phyloP scores from a whole-genome alignment of 495 filamentous ascomycete species.

The Penicillium parvum region DNA sequence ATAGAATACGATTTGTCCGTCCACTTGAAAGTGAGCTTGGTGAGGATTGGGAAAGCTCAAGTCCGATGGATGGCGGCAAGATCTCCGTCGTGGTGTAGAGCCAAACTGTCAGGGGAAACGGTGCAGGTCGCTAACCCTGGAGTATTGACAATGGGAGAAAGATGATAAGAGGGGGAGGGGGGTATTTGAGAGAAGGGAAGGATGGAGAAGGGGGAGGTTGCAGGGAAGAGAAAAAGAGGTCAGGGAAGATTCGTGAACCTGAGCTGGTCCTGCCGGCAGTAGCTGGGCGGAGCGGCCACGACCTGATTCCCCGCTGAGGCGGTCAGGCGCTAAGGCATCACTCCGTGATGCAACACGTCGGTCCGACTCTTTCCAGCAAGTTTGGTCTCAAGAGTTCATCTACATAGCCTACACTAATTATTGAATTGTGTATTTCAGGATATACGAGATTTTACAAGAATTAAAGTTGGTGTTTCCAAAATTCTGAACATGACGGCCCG shows the following conservation, averaged over 20 bases:
- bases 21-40: slow-evolving; percentile 10
- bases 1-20: slow-evolving; percentile 5
- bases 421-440: too few relatives aligned
- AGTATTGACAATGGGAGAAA: slow-evolving; percentile 19
- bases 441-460: too few relatives aligned
- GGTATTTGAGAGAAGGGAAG: slow-evolving; percentile 13
- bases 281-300: slow-evolving; percentile 25
- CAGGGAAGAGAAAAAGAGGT: slow-evolving; percentile 16
- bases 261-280: slow-evolving; percentile 22
- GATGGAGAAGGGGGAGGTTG: slow-evolving; percentile 14
- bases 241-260: slow-evolving; percentile 33
- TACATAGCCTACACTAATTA: too few relatives aligned
- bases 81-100: slow-evolving; percentile 16
- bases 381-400: too few relatives aligned
- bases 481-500: too few relatives aligned
- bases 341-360: not conserved
- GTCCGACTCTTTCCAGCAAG: too few relatives aligned
- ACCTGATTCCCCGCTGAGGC: slow-evolving; percentile 27
- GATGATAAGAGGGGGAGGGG: too few relatives aligned
- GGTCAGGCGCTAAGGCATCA: slow-evolving; percentile 22
- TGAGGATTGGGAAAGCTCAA: slow-evolving; percentile 11
- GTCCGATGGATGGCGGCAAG: slow-evolving; percentile 18
- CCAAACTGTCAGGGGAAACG: slow-evolving; percentile 39
- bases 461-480: too few relatives aligned
- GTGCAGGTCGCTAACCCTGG: slow-evolving; percentile 47